Percentiles rank a stretch among this genome's conserved stretches.
These are phyloP conservation scores for Paramyrothecium sp. DNA, from an alignment of 2,329 filamentous ascomycete genomes.

Conservation along the genomic window DNA sequence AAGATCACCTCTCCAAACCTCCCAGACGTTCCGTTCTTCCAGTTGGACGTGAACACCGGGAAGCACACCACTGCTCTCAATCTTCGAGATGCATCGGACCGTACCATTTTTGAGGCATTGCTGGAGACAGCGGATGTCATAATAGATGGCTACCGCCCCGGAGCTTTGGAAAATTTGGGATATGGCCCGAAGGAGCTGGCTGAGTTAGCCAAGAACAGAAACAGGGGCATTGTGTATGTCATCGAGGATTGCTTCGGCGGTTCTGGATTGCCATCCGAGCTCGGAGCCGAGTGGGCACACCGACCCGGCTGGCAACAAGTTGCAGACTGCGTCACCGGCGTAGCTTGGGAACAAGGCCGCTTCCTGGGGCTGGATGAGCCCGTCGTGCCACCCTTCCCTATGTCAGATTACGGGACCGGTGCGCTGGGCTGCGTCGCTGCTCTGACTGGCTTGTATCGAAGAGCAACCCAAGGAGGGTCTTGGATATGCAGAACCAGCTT, in stretches of 20 bases:
- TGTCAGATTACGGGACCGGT: slow-evolving; percentile 1
- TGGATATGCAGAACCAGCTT: not conserved
- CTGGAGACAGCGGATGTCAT: slow-evolving; percentile 29
- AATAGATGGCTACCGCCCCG: slow-evolving; percentile 32
- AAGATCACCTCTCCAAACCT: slow-evolving; percentile 28
- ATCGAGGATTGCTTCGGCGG: slow-evolving; percentile 35
- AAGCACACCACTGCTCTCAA: slow-evolving; percentile 30
- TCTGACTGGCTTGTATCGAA: not conserved
- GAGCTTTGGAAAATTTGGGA: slow-evolving; percentile 25
- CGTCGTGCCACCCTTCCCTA: slow-evolving; percentile 13
- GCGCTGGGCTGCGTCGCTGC: slow-evolving; percentile 1
- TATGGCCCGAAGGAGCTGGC: slow-evolving; percentile 17
- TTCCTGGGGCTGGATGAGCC: slow-evolving; percentile 32
- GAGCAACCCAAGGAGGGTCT: not conserved
- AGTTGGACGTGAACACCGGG: slow-evolving; percentile 31
- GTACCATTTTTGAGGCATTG: slow-evolving; percentile 16
- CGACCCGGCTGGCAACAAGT: slow-evolving; percentile 37
- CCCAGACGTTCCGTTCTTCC: slow-evolving; percentile 26
- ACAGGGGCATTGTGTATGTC: slow-evolving; percentile 24
- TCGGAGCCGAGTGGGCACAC: not conserved
- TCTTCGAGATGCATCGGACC: slow-evolving; percentile 24
- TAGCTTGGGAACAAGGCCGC: slow-evolving; percentile 32
- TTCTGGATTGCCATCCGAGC: slow-evolving; percentile 25
- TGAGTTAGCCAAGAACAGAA: slow-evolving; percentile 10
- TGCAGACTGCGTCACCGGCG: slow-evolving; percentile 33